Evolutionary conservation across 352 stramenopile genomes (phyloP).

Genomic region (Phytophthora tubulina): DNA sequence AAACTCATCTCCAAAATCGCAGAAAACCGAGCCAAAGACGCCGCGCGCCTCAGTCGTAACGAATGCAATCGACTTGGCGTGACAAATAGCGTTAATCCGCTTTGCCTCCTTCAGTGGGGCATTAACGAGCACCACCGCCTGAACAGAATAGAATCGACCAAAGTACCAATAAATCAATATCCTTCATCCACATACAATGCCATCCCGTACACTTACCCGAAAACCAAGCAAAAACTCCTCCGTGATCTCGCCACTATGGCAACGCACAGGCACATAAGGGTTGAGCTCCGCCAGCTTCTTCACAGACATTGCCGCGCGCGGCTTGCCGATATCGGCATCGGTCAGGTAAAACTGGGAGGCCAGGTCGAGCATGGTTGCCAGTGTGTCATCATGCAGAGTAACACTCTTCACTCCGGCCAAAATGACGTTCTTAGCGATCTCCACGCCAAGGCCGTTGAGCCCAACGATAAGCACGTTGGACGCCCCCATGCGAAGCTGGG

Average conservation of each 20-base stretch:
- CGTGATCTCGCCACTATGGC: conserved; percentile 72
- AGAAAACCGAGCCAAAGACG: conserved; percentile 97
- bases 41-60: conserved; percentile 93
- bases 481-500: conserved; percentile 96
- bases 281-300: conserved; percentile 97
- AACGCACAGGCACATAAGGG: conserved; percentile 94
- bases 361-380: conserved; percentile 88
- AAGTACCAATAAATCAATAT: background rate
- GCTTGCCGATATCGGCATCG: conserved; percentile 86
- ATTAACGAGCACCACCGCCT: conserved; percentile 91
- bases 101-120: conserved; percentile 71
- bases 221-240: conserved; percentile 78
- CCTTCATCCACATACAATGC: too few species aligned
- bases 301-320: conserved; percentile 87
- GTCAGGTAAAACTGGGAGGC: conserved; percentile 97
- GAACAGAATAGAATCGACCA: conserved; percentile 8
- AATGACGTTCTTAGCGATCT: conserved; percentile 99
- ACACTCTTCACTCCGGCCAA: conserved; percentile 96
- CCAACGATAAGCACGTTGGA: conserved; percentile 97
- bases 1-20: conserved; percentile 97
- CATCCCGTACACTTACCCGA: conserved; percentile 55
- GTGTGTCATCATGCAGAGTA: conserved; percentile 94
- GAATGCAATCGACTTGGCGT: conserved; percentile 90
- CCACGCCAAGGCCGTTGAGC: conserved; percentile 95
- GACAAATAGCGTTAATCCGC: conserved; percentile 88